Percentiles rank a stretch among this genome's conserved stretches.
Evolutionary conservation across 345 rosid genomes (phyloP).

Genomic region (Cochlearia excelsa): DNA sequence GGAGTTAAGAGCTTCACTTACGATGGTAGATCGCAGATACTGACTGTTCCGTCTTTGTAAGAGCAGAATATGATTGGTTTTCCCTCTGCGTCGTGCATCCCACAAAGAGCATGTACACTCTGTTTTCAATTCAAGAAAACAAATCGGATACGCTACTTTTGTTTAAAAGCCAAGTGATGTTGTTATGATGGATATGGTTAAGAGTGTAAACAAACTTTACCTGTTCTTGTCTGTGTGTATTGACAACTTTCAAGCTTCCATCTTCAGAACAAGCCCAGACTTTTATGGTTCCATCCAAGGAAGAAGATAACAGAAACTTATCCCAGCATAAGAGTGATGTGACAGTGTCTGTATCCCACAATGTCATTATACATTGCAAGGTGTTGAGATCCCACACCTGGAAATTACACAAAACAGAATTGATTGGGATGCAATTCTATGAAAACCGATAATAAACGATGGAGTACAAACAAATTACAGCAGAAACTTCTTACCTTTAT

Average conservation of each 20-base stretch:
- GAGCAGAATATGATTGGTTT: conserved; percentile 51
- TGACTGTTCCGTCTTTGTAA: conserved; percentile 38
- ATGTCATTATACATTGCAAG: conserved; percentile 38
- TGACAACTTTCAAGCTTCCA: conserved; percentile 36
- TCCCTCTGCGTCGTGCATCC: conserved; percentile 39
- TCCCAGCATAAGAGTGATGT: conserved; percentile 65
- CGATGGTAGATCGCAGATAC: conserved; percentile 48
- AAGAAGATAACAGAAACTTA: conserved; percentile 47
- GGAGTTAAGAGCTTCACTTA: conserved; percentile 25
- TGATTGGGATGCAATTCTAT: not conserved
- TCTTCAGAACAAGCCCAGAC: conserved; percentile 42
- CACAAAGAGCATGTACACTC: conserved; percentile 44
- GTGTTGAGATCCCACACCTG: conserved; percentile 60
- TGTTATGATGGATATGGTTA: not conserved
- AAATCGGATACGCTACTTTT: not conserved
- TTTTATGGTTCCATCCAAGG: conserved; percentile 53
- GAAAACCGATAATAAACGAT: not conserved
- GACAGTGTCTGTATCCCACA: conserved; percentile 44
- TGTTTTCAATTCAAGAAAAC: conserved; percentile 16
- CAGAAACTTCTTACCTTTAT: conserved; percentile 37
- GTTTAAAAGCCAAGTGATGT: not conserved
- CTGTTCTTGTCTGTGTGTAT: conserved; percentile 39
- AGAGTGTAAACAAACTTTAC: not conserved
- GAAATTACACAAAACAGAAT: not conserved
- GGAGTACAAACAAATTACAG: conserved; percentile 37